A percentile compares a stretch with the other conserved stretches of the same genome.
These are phyloP conservation scores for Termitomyces sp. DNA, from an alignment of 768 basidiomycete species.

Conservation along the genomic window DNA sequence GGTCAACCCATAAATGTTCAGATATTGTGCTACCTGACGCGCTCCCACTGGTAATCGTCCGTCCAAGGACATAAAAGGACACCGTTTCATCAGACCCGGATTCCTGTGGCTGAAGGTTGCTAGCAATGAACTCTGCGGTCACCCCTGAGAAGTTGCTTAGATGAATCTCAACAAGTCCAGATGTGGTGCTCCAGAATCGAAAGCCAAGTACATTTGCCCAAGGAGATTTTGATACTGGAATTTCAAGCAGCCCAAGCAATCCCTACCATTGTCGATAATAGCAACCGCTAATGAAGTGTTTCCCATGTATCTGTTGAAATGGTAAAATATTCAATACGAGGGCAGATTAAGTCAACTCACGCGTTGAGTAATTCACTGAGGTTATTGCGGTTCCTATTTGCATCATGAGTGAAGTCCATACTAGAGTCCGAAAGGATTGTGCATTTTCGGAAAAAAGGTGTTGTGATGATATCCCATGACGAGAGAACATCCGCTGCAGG, in stretches of 20 bases:
- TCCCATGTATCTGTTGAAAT: not conserved
- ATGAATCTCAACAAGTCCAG: not conserved
- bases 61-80: not conserved
- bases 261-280: not conserved
- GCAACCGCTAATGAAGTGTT: not conserved
- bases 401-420: not conserved
- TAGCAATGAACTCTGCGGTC: not conserved
- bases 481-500: not conserved
- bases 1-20: not conserved
- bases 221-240: not conserved
- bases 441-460: not conserved
- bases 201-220: slow-evolving; percentile 1
- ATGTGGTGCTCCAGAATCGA: not conserved
- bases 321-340: not conserved
- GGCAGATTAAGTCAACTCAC: not conserved
- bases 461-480: not conserved
- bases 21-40: not conserved
- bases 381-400: not conserved
- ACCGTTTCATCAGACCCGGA: not conserved
- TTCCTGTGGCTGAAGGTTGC: not conserved
- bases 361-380: not conserved
- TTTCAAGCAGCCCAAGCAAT: not conserved
- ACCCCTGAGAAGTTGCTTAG: not conserved
- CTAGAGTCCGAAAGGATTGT: not conserved
- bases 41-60: not conserved